These are phyloP conservation scores for Cymodocea nodosa DNA, from an alignment of 116 monocot genomes.

Conservation along the genomic window DNA sequence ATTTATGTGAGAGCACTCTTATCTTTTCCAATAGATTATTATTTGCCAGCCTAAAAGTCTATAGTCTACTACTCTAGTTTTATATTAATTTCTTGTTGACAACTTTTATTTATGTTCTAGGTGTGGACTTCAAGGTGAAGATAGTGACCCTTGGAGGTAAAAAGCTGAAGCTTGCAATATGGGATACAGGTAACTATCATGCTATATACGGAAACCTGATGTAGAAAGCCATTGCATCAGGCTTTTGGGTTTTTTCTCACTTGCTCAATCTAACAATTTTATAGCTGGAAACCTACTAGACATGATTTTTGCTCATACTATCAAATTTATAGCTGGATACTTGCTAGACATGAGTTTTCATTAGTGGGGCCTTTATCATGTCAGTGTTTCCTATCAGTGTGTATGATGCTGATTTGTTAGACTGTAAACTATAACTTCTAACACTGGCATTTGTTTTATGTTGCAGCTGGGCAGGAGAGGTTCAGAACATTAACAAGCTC, in stretches of 20 bases:
- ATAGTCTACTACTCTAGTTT: not conserved
- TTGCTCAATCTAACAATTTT: not conserved
- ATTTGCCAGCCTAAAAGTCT: not conserved
- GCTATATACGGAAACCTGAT: not conserved
- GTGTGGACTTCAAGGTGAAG: conserved; percentile 98
- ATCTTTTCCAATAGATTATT: no score
- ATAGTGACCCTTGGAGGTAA: conserved; percentile 85
- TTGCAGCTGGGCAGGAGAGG: conserved; percentile 97
- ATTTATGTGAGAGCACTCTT: no score
- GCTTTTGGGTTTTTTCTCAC: not conserved
- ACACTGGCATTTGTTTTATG: not conserved
- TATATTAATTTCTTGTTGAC: not conserved
- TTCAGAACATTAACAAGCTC: conserved; percentile 94
- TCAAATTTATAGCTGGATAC: no score
- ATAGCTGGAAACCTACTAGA: no score
- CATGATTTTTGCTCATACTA: not conserved
- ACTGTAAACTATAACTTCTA: no score
- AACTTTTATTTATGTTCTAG: conserved; percentile 13
- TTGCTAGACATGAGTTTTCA: no score
- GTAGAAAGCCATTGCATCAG: not conserved
- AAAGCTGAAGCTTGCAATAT: conserved; percentile 93
- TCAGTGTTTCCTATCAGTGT: no score
- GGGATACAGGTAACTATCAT: conserved; percentile 87
- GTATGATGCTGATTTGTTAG: no score
- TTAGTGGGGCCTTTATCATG: no score